A percentile compares a stretch with the other conserved stretches of the same genome.
phyloP scores from a whole-genome alignment of 768 basidiomycete genomes.

The Trametes meyenii region DNA sequence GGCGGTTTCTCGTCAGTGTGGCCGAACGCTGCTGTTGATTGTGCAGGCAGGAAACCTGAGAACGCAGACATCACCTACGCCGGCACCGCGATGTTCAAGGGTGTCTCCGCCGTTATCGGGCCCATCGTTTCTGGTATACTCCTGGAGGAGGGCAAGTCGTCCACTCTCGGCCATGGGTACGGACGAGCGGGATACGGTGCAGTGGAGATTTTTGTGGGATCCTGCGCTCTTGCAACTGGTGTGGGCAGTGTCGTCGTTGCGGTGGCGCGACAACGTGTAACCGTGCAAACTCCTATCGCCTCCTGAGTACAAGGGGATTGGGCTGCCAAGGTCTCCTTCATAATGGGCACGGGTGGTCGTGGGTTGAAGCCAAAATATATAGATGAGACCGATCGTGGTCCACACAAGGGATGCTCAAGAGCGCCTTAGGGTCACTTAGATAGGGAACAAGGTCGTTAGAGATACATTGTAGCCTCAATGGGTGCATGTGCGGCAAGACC shows the following conservation, averaged over 20 bases:
- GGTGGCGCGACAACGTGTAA: constrained; percentile 12
- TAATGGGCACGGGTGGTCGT: no score
- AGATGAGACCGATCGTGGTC: neutral
- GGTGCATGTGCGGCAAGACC: neutral
- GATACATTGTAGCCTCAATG: neutral
- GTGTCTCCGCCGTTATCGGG: constrained; percentile 28
- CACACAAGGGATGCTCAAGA: no score
- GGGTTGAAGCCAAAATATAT: neutral
- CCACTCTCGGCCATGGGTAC: constrained; percentile 13
- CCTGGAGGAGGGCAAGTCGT: constrained; percentile 23
- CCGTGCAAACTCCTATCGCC: neutral
- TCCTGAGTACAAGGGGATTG: no score
- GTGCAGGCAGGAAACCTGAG: constrained; percentile 23
- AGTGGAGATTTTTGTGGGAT: constrained; percentile 29
- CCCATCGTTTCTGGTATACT: constrained; percentile 30
- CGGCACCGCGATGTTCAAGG: constrained; percentile 22
- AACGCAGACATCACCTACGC: constrained; percentile 25
- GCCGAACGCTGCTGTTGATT: constrained; percentile 24
- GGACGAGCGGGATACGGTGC: constrained; percentile 26
- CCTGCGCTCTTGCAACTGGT: constrained; percentile 24
- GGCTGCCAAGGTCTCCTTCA: no score
- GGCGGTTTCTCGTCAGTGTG: constrained; percentile 28
- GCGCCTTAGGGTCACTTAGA: neutral
- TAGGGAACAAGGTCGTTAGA: neutral
- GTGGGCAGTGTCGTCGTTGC: constrained; percentile 25